Base-by-base conservation (phyloP, 2,329 filamentous ascomycete species). In the Colletotrichum sp. region DNA sequence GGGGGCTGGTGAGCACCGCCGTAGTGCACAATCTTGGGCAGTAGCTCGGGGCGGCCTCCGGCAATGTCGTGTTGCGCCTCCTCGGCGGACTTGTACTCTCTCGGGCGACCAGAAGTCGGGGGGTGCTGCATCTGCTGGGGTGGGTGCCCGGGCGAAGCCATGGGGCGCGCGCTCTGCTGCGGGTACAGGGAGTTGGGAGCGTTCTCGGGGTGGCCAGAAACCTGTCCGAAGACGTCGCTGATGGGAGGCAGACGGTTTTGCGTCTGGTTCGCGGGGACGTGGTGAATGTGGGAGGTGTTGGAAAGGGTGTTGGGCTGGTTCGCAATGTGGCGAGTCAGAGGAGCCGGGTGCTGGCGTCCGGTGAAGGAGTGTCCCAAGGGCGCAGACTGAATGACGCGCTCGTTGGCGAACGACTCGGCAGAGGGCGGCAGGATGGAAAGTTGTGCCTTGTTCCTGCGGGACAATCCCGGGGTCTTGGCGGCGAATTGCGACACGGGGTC, bases 281-380 rank as follows among this genome's bases (percentile, higher is more conserved):
- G 96, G 85, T 98, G 95, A 82, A 98, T 97, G 83, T 98, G 96
- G 26, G 95, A 96, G 2, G 93, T 96, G 82, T 93, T 95, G 24
- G 94, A 94, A 69, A 98, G 89, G 77, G 94, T 95, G 12, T 95
- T 96, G 9, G 95, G 93, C 78, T 96, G 95, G 82, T 96, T 96
- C 80, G 92, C 90, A 71, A 96, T 89, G 83, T 97, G 95, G 68
- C 95, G 92, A 60, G 94, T 95, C 75, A 95, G 86, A 0, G 95
- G 94, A 79, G 94, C 93, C 7, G 93, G 91, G 80, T 96, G 92
- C 82, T 98, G 93, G 76, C 97, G 93, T 76, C 96, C 96, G 9
- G 97, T 98, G 83, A 99, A 99, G 49, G 95, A 98, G 83, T 98
- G 96, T 80, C 98, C 93, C 28, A 99, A 90, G 18, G 97, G 97